Evolutionary conservation across 495 filamentous ascomycete genomes (phyloP).

Genomic region (Aspergillus sclerotioniger): DNA sequence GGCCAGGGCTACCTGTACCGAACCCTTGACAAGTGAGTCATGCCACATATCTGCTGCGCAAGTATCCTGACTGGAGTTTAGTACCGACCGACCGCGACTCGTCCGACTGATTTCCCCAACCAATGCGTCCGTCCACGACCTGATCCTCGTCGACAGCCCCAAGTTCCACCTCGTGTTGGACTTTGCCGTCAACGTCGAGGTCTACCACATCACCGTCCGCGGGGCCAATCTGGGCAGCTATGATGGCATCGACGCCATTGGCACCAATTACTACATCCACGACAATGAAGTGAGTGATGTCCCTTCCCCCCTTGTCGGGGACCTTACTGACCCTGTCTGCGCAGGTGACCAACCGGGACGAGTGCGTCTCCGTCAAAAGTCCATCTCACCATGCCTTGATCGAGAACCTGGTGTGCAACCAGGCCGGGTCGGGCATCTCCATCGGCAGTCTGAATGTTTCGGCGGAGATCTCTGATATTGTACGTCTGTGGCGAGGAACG

Average conservation of each 20-base stretch:
- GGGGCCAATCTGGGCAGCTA: conserved; percentile 42
- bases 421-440: conserved; percentile 42
- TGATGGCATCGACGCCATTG: conserved; percentile 45
- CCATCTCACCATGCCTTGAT: conserved; percentile 45
- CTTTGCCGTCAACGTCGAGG: conserved; percentile 40
- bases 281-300: conserved; percentile 36
- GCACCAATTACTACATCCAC: conserved; percentile 44
- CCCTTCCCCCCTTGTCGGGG: too few species aligned
- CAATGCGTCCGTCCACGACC: conserved; percentile 43
- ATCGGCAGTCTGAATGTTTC: conserved; percentile 42
- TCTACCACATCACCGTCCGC: conserved; percentile 44
- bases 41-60: not conserved
- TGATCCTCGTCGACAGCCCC: conserved; percentile 45
- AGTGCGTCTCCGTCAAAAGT: conserved; percentile 46
- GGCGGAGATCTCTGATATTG: conserved; percentile 29
- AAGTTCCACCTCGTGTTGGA: conserved; percentile 45
- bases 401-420: conserved; percentile 52
- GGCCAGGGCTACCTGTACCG: conserved; percentile 45
- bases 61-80: conserved; percentile 5
- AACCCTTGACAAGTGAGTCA: conserved; percentile 22
- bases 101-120: conserved; percentile 32
- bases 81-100: conserved; percentile 30
- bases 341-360: conserved; percentile 45
- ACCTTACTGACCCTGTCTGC: not conserved
- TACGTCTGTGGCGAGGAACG: too few species aligned